Conservation (phyloP, 306 rosid genomes). For the Bauhinia variegata region DNA sequence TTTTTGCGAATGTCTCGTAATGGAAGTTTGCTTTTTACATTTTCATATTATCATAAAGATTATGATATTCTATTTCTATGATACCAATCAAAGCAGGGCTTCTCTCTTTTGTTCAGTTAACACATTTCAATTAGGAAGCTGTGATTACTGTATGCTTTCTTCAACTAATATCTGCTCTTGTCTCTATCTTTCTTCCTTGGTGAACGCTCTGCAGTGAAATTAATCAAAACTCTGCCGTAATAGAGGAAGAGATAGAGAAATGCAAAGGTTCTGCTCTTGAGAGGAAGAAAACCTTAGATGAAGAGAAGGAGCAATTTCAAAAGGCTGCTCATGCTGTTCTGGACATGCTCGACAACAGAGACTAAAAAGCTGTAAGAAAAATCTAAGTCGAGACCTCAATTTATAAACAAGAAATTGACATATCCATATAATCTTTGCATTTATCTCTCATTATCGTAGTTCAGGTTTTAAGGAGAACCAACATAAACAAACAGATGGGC, state of each 20-base stretch:
- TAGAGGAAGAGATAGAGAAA: constrained; percentile 73
- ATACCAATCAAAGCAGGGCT: neutral
- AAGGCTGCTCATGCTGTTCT: constrained; percentile 79
- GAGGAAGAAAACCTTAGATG: constrained; percentile 66
- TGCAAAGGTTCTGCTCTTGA: constrained; percentile 60
- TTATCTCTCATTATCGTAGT: constrained; percentile 4
- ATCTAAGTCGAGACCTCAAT: constrained; percentile 16
- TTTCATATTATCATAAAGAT: neutral
- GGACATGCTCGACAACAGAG: constrained; percentile 61
- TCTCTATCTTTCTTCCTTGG: constrained; percentile 13
- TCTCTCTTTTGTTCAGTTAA: too few relatives aligned
- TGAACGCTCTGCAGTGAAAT: constrained; percentile 50
- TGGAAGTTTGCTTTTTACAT: neutral
- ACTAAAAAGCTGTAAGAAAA: constrained; percentile 45
- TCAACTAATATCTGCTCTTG: neutral
- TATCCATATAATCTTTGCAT: constrained; percentile 7
- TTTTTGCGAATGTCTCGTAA: neutral
- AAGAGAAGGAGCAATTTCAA: constrained; percentile 71
- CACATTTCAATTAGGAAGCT: neutral
- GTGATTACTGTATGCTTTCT: neutral
- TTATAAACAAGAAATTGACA: constrained; percentile 9
- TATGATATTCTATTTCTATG: neutral
- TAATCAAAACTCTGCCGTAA: constrained; percentile 60
- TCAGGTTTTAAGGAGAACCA: too few relatives aligned
- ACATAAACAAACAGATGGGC: too few relatives aligned